Evolutionary conservation across 768 basidiomycete genomes (phyloP), one percentile per base, ranked within the genome.

Genomic region (Wakefieldia striispora): DNA sequence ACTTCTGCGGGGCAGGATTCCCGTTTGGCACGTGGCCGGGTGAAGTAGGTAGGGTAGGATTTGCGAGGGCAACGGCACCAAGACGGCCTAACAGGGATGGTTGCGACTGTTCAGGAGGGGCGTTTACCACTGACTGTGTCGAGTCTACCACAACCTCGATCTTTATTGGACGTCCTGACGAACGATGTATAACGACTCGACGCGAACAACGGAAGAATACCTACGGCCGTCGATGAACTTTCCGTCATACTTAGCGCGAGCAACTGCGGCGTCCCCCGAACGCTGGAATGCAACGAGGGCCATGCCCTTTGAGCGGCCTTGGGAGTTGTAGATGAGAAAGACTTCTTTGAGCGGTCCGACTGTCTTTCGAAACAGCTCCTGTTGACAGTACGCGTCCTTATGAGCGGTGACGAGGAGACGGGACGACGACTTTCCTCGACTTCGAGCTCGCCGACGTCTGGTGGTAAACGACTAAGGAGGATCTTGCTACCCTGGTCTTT

Each of bases 231-330:
- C 88, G 19, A 91, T 80, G 43, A 88, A 78, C 69, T 87, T 87
- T 39, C 86, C 86, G 56, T 90, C 74, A 58, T 87, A 91, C 67
- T 86, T 89, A 21, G 72, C 62, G 34, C 79, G 77, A 9, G 88
- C 88, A 35, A 79, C 54, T 2, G 63, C 69, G 8, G 88, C 88
- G 66, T 88, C 85, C 1, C 75, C 81, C 8, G 77, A 53, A 27
- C 83, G 77, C 56, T 82, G 76, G 59, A 91, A 91, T 0, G 72
- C 59, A 3, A 90, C 84, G 13, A 91, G 66, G 2, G 88, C 88
- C 87, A 90, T 89, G 17, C 88, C 88, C 60, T 87, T 89, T 39
- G 87, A 86, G 46, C 74, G 76, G 0, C 82, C 88, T 58, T 88
- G 82, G 3, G 79, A 81, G 64, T 90, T 91, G 71, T 86, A 85